phyloP scores from a whole-genome alignment of 139 green algal species.

The Tetratostichococcus sp. region DNA sequence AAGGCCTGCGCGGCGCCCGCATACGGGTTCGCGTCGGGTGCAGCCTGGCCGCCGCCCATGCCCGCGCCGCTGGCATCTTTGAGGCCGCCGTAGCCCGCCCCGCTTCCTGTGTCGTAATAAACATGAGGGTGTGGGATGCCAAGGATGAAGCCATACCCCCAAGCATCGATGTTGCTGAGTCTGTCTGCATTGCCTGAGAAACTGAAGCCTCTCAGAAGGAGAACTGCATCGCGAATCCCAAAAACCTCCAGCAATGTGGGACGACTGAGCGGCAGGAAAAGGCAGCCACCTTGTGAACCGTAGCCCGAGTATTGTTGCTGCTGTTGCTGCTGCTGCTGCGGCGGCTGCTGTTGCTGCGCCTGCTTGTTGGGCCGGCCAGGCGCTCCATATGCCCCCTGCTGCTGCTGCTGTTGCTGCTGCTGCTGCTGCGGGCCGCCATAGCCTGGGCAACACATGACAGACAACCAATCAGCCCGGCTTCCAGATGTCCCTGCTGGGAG shows the following conservation, averaged over 20 bases:
- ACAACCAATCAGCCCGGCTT: too few species aligned
- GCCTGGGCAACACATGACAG: too few species aligned
- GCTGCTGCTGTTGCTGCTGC: slow-evolving; percentile 1
- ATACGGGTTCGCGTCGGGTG: background rate
- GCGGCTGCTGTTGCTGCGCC: background rate
- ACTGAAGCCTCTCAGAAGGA: too few species aligned
- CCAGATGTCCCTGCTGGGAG: too few species aligned
- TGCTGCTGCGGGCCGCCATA: background rate
- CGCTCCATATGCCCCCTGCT: background rate
- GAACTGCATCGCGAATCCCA: too few species aligned
- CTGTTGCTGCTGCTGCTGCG: background rate
- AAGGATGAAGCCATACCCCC: too few species aligned
- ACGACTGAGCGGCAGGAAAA: too few species aligned
- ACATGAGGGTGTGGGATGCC: too few species aligned
- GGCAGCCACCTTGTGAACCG: background rate
- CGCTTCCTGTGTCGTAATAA: too few species aligned
- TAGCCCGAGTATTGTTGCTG: background rate
- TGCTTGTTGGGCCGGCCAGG: background rate
- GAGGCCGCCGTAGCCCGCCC: background rate
- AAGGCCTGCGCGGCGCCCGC: background rate
- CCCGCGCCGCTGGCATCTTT: background rate
- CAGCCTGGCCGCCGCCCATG: background rate
- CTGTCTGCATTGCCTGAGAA: too few species aligned
- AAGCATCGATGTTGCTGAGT: too few species aligned
- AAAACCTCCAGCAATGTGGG: too few species aligned